Evolutionary conservation across 306 rosid genomes (phyloP).

Genomic region (Glycine soja): DNA sequence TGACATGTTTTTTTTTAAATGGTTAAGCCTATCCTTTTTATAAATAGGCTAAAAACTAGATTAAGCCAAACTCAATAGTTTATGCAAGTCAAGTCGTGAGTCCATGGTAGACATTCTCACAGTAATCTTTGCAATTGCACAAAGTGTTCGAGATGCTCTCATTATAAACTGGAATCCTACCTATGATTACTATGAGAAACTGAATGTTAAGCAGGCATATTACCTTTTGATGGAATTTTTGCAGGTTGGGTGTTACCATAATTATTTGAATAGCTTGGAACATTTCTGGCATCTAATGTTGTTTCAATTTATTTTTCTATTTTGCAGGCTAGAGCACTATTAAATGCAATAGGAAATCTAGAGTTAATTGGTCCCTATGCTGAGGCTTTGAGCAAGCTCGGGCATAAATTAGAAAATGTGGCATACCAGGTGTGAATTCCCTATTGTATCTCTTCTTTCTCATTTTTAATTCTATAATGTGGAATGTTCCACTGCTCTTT

Average conservation of each 20-base stretch:
- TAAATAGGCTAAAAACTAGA: too few relatives aligned
- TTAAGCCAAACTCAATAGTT: too few relatives aligned
- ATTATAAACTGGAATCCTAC: conserved; percentile 90
- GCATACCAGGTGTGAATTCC: conserved; percentile 66
- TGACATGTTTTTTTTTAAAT: too few relatives aligned
- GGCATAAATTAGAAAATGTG: conserved; percentile 78
- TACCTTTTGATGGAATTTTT: conserved; percentile 97
- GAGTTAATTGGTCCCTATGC: conserved; percentile 92
- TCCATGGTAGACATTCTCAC: too few relatives aligned
- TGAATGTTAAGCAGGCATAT: conserved; percentile 93
- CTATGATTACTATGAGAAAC: conserved; percentile 68
- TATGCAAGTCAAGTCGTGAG: too few relatives aligned
- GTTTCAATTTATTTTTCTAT: conserved; percentile 36
- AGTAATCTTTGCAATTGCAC: conserved; percentile 96
- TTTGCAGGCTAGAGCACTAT: conserved; percentile 89
- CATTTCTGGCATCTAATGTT: conserved; percentile 39
- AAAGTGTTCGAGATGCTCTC: conserved; percentile 88
- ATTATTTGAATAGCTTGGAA: conserved; percentile 14
- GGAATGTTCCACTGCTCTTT: conserved; percentile 13
- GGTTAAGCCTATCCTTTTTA: too few relatives aligned
- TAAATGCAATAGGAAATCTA: conserved; percentile 93
- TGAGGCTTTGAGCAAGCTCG: conserved; percentile 87
- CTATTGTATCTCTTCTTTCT: conserved; percentile 12
- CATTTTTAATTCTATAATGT: conserved; percentile 22
- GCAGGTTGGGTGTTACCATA: conserved; percentile 66